phyloP scores from a whole-genome alignment of 495 filamentous ascomycete genomes.

The Amphirosellinia nigrospora region DNA sequence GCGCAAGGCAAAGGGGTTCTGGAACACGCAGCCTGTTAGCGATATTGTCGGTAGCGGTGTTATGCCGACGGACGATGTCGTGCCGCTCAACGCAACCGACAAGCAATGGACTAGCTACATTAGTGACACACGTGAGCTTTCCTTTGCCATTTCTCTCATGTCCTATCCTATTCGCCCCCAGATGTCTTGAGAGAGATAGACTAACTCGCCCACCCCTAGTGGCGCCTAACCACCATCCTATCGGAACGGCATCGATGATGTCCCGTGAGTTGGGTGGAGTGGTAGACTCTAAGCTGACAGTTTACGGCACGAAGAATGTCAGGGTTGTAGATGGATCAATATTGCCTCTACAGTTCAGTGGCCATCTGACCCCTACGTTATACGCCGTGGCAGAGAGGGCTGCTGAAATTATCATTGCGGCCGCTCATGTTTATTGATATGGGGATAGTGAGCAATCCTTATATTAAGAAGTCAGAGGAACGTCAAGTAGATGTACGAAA shows the following conservation, averaged over 20 bases:
- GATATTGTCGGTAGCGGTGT: slow-evolving; percentile 25
- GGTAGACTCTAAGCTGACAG: slow-evolving; percentile 57
- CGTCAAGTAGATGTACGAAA: neutral
- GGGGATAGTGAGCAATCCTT: neutral
- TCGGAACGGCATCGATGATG: slow-evolving; percentile 51
- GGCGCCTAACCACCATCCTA: slow-evolving; percentile 39
- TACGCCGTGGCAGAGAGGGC: slow-evolving; percentile 63
- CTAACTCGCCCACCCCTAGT: slow-evolving; percentile 17
- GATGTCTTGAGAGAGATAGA: neutral
- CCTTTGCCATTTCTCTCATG: neutral
- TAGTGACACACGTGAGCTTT: slow-evolving; percentile 27
- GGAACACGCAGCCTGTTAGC: slow-evolving; percentile 35
- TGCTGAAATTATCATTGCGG: slow-evolving; percentile 54
- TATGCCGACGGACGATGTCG: slow-evolving; percentile 17
- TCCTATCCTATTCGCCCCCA: neutral
- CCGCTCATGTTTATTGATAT: slow-evolving; percentile 40
- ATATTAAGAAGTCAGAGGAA: neutral
- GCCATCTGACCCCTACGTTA: slow-evolving; percentile 54
- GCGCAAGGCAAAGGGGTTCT: slow-evolving; percentile 35
- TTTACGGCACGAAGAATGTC: slow-evolving; percentile 56
- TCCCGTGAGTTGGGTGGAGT: slow-evolving; percentile 49
- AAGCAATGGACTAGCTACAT: slow-evolving; percentile 39
- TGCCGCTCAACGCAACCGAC: slow-evolving; percentile 39
- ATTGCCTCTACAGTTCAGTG: slow-evolving; percentile 53
- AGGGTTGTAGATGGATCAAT: slow-evolving; percentile 62